A percentile compares a stretch with the other conserved stretches of the same genome.
Evolutionary conservation across 2,329 filamentous ascomycete genomes (phyloP).

Genomic region (Sordariomycetes sp.): DNA sequence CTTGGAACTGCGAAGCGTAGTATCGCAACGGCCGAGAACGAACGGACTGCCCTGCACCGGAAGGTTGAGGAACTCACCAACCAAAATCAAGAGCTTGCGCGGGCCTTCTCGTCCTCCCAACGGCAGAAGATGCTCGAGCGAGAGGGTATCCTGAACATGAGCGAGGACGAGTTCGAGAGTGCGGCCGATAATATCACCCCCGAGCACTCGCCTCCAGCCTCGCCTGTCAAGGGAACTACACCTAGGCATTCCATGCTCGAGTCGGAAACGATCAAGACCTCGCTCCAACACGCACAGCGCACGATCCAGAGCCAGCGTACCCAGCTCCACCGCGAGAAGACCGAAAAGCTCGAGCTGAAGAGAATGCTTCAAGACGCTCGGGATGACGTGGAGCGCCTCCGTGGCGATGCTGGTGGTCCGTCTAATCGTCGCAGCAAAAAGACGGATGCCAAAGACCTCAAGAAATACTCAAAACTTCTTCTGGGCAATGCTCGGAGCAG

Average conservation of each 20-base stretch:
- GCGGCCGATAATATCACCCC: conserved; percentile 63
- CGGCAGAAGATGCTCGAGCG: conserved; percentile 57
- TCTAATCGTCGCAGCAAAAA: conserved; percentile 53
- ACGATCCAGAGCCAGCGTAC: conserved; percentile 95
- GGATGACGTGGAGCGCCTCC: conserved; percentile 73
- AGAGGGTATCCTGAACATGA: conserved; percentile 45
- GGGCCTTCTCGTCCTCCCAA: conserved; percentile 67
- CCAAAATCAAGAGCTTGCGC: conserved; percentile 87
- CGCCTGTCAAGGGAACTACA: conserved; percentile 73
- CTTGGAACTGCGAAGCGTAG: conserved; percentile 74
- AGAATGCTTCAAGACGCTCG: conserved; percentile 90
- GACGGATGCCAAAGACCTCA: conserved; percentile 56
- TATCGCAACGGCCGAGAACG: conserved; percentile 65
- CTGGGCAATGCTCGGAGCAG: conserved; percentile 66
- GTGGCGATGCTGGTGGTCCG: conserved; percentile 35
- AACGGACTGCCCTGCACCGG: conserved; percentile 66
- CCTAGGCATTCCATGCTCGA: conserved; percentile 88
- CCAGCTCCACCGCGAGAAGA: conserved; percentile 95
- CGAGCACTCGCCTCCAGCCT: conserved; percentile 82
- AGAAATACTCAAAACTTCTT: conserved; percentile 57
- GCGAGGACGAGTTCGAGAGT: conserved; percentile 53
- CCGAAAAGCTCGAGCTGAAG: conserved; percentile 91
- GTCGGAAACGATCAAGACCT: conserved; percentile 89
- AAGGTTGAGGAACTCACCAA: conserved; percentile 80
- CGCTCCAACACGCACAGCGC: conserved; percentile 84